A percentile compares a stretch with the other conserved stretches of the same genome.
phyloP scores from a whole-genome alignment of 2,329 filamentous ascomycete genomes.

The Diplodia sapinea region DNA sequence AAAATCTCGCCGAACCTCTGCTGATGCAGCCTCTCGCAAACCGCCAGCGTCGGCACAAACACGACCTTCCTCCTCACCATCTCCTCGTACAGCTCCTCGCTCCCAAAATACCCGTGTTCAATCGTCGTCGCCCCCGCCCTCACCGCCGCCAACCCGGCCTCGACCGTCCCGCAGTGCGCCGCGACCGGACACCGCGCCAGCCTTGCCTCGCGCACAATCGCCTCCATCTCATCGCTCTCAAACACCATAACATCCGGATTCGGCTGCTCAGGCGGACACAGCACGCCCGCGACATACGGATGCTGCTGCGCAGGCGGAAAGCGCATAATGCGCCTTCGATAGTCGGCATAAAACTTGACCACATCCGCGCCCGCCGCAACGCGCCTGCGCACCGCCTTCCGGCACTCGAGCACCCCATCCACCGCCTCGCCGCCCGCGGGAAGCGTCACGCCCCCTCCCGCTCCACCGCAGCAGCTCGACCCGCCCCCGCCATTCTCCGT shows the following conservation, averaged over 20 bases:
- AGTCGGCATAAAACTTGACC: conserved; percentile 45
- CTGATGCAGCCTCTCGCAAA: conserved; percentile 45
- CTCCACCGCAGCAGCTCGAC: conserved; percentile 27
- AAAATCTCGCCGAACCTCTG: conserved; percentile 32
- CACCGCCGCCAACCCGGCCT: conserved; percentile 42
- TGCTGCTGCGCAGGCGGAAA: conserved; percentile 38
- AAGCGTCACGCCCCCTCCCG: conserved; percentile 35
- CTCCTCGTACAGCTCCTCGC: conserved; percentile 48
- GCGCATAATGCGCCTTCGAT: conserved; percentile 39
- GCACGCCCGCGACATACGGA: conserved; percentile 34
- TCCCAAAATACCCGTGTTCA: conserved; percentile 39
- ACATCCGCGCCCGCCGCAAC: conserved; percentile 43
- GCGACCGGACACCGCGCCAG: conserved; percentile 39
- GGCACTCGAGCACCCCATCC: conserved; percentile 56
- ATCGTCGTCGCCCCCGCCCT: conserved; percentile 43
- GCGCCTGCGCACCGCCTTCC: conserved; percentile 40
- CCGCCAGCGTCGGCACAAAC: conserved; percentile 61
- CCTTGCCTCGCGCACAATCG: conserved; percentile 41
- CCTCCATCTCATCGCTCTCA: conserved; percentile 37
- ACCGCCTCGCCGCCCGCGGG: conserved; percentile 53
- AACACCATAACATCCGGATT: conserved; percentile 33
- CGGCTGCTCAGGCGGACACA: conserved; percentile 18
- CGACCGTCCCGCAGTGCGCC: conserved; percentile 39
- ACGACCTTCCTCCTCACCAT: conserved; percentile 56
- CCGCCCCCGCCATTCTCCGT: conserved; percentile 51